These are phyloP conservation scores for Rhodamnia argentea DNA, from an alignment of 345 rosid species.

Conservation along the genomic window DNA sequence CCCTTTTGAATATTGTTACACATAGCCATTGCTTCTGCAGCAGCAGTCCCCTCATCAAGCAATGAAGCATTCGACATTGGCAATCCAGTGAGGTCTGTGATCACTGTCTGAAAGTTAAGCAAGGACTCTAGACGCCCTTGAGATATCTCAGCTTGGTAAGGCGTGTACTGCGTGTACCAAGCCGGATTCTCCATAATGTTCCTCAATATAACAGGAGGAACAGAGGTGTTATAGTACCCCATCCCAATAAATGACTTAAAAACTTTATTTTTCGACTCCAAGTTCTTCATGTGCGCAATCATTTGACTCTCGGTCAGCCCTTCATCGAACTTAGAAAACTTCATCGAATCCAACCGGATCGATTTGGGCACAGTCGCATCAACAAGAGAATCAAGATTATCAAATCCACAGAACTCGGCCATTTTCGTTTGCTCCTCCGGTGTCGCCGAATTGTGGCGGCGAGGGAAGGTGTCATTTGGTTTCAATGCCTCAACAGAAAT, in stretches of 20 bases:
- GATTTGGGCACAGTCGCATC: slow-evolving; percentile 94
- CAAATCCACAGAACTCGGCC: slow-evolving; percentile 65
- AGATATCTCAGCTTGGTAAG: slow-evolving; percentile 95
- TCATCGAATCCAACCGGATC: slow-evolving; percentile 75
- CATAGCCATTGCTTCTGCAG: slow-evolving; percentile 99
- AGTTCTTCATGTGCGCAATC: slow-evolving; percentile 61
- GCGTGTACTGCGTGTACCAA: slow-evolving; percentile 98
- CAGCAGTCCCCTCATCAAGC: slow-evolving; percentile 96
- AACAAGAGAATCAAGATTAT: slow-evolving; percentile 49
- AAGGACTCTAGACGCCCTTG: slow-evolving; percentile 88
- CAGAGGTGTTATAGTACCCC: slow-evolving; percentile 90
- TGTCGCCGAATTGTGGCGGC: slow-evolving; percentile 91
- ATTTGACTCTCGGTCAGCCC: slow-evolving; percentile 89
- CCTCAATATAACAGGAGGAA: slow-evolving; percentile 88
- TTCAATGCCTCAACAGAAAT: slow-evolving; percentile 72
- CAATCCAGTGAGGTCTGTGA: slow-evolving; percentile 82
- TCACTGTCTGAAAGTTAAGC: slow-evolving; percentile 81
- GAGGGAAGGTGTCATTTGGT: slow-evolving; percentile 71
- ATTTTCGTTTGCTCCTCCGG: slow-evolving; percentile 76
- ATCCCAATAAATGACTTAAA: slow-evolving; percentile 84
- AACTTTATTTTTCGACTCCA: slow-evolving; percentile 80
- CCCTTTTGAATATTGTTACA: slow-evolving; percentile 83
- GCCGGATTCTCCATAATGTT: slow-evolving; percentile 96
- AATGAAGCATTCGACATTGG: slow-evolving; percentile 95
- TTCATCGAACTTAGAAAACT: slow-evolving; percentile 69